Conservation (phyloP, 2,329 filamentous ascomycete species). For the Phoma herbarum region DNA sequence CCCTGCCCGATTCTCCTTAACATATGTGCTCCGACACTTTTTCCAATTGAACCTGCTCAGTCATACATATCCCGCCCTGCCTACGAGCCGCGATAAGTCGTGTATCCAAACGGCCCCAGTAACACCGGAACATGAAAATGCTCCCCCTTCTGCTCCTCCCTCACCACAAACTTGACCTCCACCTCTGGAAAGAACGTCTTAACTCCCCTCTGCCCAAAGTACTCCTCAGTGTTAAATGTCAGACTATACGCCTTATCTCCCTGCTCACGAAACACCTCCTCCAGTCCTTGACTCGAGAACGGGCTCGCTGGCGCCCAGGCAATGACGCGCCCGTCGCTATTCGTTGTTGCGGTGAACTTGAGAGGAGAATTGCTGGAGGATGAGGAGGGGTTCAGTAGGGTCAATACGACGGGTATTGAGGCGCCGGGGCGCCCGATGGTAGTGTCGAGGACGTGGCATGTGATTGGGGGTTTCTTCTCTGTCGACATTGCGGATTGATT, state of each 20-base stretch:
- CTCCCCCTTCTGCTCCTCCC: conserved; percentile 59
- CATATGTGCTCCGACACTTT: neutral
- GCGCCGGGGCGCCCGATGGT: conserved; percentile 74
- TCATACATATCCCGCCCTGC: no score
- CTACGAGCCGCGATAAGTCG: conserved; percentile 74
- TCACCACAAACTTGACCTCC: conserved; percentile 62
- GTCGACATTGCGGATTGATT: conserved; percentile 29
- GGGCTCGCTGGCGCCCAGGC: conserved; percentile 68
- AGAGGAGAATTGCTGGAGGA: conserved; percentile 55
- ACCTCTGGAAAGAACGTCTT: conserved; percentile 67
- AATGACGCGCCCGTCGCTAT: conserved; percentile 78
- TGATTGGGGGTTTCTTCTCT: conserved; percentile 66
- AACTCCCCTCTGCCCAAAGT: conserved; percentile 68
- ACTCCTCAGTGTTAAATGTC: conserved; percentile 75
- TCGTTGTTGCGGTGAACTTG: conserved; percentile 72
- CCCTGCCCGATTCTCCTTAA: no score
- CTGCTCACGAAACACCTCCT: conserved; percentile 45
- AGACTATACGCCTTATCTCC: conserved; percentile 70
- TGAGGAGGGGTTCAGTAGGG: conserved; percentile 52
- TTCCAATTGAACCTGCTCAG: no score
- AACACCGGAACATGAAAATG: conserved; percentile 83
- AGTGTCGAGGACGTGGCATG: conserved; percentile 88
- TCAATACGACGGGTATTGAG: conserved; percentile 72
- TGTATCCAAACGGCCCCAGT: conserved; percentile 81
- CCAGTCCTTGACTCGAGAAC: conserved; percentile 50